phyloP scores from a whole-genome alignment of 164 flowering plant genomes.

The Dillenia turbinata region DNA sequence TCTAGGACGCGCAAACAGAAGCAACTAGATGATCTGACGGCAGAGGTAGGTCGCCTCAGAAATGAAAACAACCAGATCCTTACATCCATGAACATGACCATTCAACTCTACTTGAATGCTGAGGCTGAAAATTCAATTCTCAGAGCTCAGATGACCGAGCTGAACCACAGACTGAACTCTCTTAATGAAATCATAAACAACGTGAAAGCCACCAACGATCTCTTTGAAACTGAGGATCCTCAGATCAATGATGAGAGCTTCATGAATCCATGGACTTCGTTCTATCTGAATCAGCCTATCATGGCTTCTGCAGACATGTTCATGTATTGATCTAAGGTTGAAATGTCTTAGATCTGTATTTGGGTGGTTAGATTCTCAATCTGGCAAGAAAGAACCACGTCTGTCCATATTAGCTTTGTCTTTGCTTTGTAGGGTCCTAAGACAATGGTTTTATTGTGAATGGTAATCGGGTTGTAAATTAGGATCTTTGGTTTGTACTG shows the following conservation, averaged over 20 bases:
- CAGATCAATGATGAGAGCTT: constrained; percentile 7
- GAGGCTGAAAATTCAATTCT: constrained; percentile 68
- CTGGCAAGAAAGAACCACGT: no score
- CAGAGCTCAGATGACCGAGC: constrained; percentile 64
- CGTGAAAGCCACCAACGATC: constrained; percentile 27
- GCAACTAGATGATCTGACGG: constrained; percentile 71
- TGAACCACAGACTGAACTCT: constrained; percentile 56
- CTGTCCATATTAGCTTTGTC: no score
- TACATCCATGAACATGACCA: constrained; percentile 36
- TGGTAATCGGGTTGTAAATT: no score
- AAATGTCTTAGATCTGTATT: no score
- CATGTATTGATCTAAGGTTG: constrained; percentile 22
- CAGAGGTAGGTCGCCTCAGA: constrained; percentile 41
- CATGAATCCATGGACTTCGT: constrained; percentile 34
- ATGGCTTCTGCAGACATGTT: constrained; percentile 45
- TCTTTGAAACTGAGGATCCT: constrained; percentile 3
- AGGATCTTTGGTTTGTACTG: no score
- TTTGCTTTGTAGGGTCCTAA: no score
- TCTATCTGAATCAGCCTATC: constrained; percentile 42
- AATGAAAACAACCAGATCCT: constrained; percentile 53
- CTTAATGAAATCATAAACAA: constrained; percentile 54
- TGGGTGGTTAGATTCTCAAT: no score
- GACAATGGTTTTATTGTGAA: no score
- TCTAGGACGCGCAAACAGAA: constrained; percentile 83
- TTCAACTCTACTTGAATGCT: constrained; percentile 41